Conservation (phyloP, 805 yeast genomes). For the Zygotorulaspora chibaensis region DNA sequence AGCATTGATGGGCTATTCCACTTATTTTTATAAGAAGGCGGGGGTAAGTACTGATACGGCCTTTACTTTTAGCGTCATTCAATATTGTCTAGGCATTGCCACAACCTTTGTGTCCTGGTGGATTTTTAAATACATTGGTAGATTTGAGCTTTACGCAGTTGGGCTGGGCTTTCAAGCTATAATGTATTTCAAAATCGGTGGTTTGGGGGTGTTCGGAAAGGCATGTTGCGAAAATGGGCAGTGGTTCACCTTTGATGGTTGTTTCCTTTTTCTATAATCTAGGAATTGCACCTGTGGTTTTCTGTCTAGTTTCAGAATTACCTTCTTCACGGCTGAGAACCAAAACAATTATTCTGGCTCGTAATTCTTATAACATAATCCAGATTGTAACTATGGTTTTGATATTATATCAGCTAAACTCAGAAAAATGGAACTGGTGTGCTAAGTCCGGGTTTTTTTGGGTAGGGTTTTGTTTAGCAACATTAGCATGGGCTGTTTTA, state of each 20-base stretch:
- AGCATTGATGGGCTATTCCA: conserved; percentile 46
- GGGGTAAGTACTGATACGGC: conserved; percentile 42
- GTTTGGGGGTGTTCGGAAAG: conserved; percentile 35
- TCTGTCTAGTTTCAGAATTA: conserved; percentile 40
- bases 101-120: conserved; percentile 36
- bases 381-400: conserved; percentile 36
- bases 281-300: conserved; percentile 43
- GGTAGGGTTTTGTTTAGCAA: conserved; percentile 36
- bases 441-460: conserved; percentile 49
- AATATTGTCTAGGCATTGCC: conserved; percentile 42
- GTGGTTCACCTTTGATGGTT: conserved; percentile 45
- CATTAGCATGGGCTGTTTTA: conserved; percentile 44
- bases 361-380: conserved; percentile 35
- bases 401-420: conserved; percentile 51
- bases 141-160: conserved; percentile 13
- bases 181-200: conserved; percentile 43
- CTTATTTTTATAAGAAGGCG: conserved; percentile 49
- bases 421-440: conserved; percentile 43
- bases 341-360: conserved; percentile 41
- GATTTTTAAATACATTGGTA: conserved; percentile 12
- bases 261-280: conserved; percentile 45
- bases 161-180: conserved; percentile 28
- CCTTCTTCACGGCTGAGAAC: conserved; percentile 41
- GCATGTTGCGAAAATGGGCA: conserved; percentile 39
- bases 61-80: conserved; percentile 46